A percentile compares a stretch with the other conserved stretches of the same genome.
Conservation (phyloP, 1,284 basidiomycete species). For the Erythrobasidium hasegawianum region DNA sequence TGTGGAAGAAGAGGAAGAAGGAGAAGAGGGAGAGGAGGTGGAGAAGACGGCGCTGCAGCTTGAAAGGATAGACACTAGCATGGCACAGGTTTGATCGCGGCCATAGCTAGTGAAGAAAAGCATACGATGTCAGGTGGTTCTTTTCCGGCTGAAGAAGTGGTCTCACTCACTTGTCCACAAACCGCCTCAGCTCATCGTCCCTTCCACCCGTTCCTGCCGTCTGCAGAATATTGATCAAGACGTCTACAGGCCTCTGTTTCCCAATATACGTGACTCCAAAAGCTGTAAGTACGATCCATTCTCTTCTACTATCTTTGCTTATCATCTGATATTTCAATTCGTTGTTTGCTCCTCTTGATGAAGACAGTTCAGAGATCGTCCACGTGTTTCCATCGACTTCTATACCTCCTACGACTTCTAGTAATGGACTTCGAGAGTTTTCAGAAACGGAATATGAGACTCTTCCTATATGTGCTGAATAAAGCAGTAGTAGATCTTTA, state of each 20-base stretch:
- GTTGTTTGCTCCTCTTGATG: constrained; percentile 58
- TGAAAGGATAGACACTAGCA: constrained; percentile 69
- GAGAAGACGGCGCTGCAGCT: constrained; percentile 43
- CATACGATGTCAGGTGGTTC: no score
- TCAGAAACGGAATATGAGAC: constrained; percentile 54
- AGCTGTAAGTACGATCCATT: constrained; percentile 82
- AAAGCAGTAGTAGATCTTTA: constrained; percentile 68
- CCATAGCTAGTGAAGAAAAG: no score
- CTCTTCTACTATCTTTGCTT: constrained; percentile 60
- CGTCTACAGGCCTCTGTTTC: constrained; percentile 80
- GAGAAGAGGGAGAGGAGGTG: constrained; percentile 1
- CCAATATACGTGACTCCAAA: constrained; percentile 74
- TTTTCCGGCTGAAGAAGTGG: no score
- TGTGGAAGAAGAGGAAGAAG: constrained; percentile 7
- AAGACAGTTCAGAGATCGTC: constrained; percentile 62
- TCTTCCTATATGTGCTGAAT: constrained; percentile 64
- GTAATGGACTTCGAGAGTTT: constrained; percentile 23
- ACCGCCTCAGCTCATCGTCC: constrained; percentile 43
- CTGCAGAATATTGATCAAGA: constrained; percentile 57
- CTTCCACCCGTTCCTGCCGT: constrained; percentile 38
- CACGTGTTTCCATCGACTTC: constrained; percentile 75
- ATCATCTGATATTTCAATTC: constrained; percentile 55
- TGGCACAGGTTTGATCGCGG: constrained; percentile 81
- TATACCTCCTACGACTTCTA: constrained; percentile 68
- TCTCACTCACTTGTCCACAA: constrained; percentile 44